These are phyloP conservation scores for Striga asiatica DNA, from an alignment of 257 asterid species.

Conservation along the genomic window DNA sequence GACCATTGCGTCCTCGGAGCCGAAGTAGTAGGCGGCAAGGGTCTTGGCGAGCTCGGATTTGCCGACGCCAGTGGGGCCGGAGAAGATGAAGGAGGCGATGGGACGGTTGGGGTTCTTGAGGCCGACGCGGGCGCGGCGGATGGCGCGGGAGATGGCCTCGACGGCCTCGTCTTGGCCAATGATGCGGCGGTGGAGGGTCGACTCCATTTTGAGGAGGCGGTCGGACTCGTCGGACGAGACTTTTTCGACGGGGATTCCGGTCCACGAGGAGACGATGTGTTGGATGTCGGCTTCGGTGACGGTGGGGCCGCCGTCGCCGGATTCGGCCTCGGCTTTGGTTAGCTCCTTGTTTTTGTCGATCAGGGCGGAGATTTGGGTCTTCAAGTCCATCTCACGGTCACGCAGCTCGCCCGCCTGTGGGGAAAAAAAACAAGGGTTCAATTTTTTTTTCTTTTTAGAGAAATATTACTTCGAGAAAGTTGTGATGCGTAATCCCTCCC, in stretches of 20 bases:
- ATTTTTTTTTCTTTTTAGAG: no score
- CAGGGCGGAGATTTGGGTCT: slow-evolving; percentile 63
- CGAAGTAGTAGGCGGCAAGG: slow-evolving; percentile 55
- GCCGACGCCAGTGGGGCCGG: slow-evolving; percentile 76
- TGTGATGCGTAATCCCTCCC: no score
- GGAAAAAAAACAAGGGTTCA: background rate
- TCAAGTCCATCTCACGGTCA: slow-evolving; percentile 79
- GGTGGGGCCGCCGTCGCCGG: slow-evolving; percentile 55
- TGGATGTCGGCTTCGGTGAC: slow-evolving; percentile 81
- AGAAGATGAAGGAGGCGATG: slow-evolving; percentile 56
- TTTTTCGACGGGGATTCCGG: slow-evolving; percentile 81
- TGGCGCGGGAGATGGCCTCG: slow-evolving; percentile 48
- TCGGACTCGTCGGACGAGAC: slow-evolving; percentile 77
- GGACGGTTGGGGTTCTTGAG: slow-evolving; percentile 57
- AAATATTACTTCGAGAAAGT: no score
- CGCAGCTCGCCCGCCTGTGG: slow-evolving; percentile 74
- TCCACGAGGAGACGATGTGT: slow-evolving; percentile 77
- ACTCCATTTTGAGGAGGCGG: slow-evolving; percentile 84
- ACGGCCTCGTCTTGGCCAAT: slow-evolving; percentile 68
- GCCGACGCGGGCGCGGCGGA: slow-evolving; percentile 68
- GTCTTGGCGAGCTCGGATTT: slow-evolving; percentile 62
- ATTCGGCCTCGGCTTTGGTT: slow-evolving; percentile 67
- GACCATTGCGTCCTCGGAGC: slow-evolving; percentile 60
- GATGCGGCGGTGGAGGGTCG: slow-evolving; percentile 53
- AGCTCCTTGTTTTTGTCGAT: slow-evolving; percentile 71